Base-by-base conservation (phyloP, 495 filamentous ascomycete genomes). In the Aspergillus carlsbadensis region DNA sequence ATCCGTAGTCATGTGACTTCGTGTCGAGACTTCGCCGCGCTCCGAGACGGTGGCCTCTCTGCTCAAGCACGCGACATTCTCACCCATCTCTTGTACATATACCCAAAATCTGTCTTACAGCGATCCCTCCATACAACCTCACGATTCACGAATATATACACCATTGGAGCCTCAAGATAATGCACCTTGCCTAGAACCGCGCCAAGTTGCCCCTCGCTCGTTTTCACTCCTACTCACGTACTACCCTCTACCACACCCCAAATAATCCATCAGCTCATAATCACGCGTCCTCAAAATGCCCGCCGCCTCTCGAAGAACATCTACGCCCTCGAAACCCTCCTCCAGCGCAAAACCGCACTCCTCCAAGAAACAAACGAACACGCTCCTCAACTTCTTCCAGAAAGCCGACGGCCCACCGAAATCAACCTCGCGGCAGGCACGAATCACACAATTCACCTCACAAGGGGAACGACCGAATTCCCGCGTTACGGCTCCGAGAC, bases 361-460 rank as follows among this genome's bases (percentile, higher is more conserved):
- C 6, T 68, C 67, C 8, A 49, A 65, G 1, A 83, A 81, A 57
- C 61, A 79, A 6, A 95, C 94, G 68, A 77, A 74, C 10, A 96
- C 86, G 59, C 95, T 96, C 44, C 66, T 92, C 54, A 87, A 72
- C 56, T 94, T 91, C 68, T 94, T 94, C 73, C 86, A 90, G 72
- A 94, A 91, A 69, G 77, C 82, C 0, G 82, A 88, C 48, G 60
- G 66, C 6, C 68, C 74, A 5, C 66, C 63, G 53, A 70, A 68
- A 59, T 69, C 69, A 42, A 71, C 59, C 1, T 67, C 67, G 10
- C 63, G 49, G 40, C 70, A 78, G 50, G 40, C 71, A 34, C 74
- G 74, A 26, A 74, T 75, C 29, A 77, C 74, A 0, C 70, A 76
- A 33, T 76, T 77, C 59, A 62, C 69, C 52, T 67, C 70, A 43